Base-by-base conservation (phyloP, 1,284 basidiomycete genomes). In the Sanguinoderma infundibulare region DNA sequence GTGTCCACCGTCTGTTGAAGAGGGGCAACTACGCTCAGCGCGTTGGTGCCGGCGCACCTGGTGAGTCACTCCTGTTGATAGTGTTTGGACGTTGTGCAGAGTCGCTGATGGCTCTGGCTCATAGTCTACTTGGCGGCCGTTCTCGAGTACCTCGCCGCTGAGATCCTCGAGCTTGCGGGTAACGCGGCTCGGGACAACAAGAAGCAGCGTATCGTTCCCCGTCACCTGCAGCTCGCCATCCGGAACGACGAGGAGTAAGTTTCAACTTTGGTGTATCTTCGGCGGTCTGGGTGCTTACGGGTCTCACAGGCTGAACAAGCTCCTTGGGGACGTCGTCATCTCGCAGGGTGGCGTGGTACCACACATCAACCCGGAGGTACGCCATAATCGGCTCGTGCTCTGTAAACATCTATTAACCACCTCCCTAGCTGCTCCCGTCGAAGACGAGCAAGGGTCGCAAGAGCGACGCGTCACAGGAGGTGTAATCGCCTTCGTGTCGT, bases 1-100 rank as follows among this genome's bases (percentile, higher is more conserved):
- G 93, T 91, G 91, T 95, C 76, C 93, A 95, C 81, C 90, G 93
- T 87, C 88, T 93, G 67, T 78, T 95, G 69, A 93, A 94, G 86
- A 88, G 87, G 79, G 92, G 92, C 68, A 94, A 94, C 85, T 94
- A 94, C 76, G 90, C 90, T 49, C 87, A 90, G 74, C 89, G 90
- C 74, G 84, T 92, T 64, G 90, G 90, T 79, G 88, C 87, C 67
- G 89, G 89, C 75, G 89, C 92, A 73, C 91, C 87, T 72, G 91
- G 87, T 91, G 73, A 70, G 86, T 73, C 10, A n/a, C 5, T 2
- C 9, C 34, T 9, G 39, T 6, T 52, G 10, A 5, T 7, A 26
- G 69, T 85, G 32, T 4, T 8, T 9, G 9, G 9, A 4, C 24
- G 36, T 32, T 2, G 22, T 28, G 20, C n/a, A 20, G 5, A 0